Base-by-base conservation (phyloP, 2,329 filamentous ascomycete genomes). In the Beauveria brongniartii region DNA sequence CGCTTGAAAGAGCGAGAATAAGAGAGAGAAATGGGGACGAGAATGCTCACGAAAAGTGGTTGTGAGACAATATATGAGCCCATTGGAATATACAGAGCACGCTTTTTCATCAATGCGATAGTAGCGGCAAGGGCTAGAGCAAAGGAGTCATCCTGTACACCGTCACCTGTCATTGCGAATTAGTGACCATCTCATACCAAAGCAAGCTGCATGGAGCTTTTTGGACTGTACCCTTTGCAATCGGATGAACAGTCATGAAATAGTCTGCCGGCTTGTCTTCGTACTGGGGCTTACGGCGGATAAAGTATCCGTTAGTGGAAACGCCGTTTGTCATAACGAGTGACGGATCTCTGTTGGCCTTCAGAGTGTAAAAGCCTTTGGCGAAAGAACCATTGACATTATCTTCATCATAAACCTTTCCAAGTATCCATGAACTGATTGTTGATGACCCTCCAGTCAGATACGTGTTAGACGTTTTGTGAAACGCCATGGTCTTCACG, bases 281-380 rank as follows among this genome's bases (percentile, higher is more conserved):
- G 64, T 83, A 84, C 63, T 83, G 80, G 18, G 82, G 82, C 70
- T 85, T 85, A 3, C 79, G 77, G 3, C 75, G 73, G 54, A 75
- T 69, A 64, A 76, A 81, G 67, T 75, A 84, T 62, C n/a, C 52
- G n/a, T 55, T 47, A 1, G 40, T 4, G 8, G 20, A 22, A 40
- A 56, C 60, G 5, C 57, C 20, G 9, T 57, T 48, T 14, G 54
- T 16, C 43, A 57, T 57, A 26, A 57, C 54, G 4, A 57, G 54
- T 12, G 8, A 12, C 14, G 28, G 54, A 12, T 57, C n/a, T 59
- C 60, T 26, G 72, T 90, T 86, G 6, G 10, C 63, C 26, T 24
- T 48, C 40, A 44, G 55, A 63, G 3, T 16, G 20, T 6, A 56
- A 61, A 53, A 46, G 37, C 63, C 65, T 16, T 5, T 43, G 28